A percentile compares a stretch with the other conserved stretches of the same genome.
Evolutionary conservation across 352 stramenopile genomes (phyloP).

Genomic region (Pythium guiyangense): DNA sequence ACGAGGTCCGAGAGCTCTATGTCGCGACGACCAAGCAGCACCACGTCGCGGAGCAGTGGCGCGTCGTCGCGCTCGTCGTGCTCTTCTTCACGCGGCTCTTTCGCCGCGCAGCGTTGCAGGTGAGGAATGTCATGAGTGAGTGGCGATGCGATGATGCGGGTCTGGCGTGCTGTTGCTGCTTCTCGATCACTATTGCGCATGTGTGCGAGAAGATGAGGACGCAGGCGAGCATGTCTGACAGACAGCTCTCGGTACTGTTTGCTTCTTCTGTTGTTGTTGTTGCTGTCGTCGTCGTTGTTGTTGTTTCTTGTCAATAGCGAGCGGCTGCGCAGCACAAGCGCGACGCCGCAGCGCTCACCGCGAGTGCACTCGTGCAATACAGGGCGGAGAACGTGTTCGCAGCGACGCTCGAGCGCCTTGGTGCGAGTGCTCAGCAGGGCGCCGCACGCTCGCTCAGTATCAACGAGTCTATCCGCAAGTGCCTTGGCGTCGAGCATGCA

Average conservation of each 20-base stretch:
- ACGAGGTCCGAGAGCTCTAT: slow-evolving; percentile 28
- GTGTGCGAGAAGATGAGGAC: not conserved
- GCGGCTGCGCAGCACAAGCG: no score
- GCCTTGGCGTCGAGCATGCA: not conserved
- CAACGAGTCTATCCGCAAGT: not conserved
- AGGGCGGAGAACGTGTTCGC: not conserved
- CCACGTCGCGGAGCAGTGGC: no score
- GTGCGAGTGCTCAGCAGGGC: not conserved
- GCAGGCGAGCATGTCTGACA: no score
- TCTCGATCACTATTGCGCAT: not conserved
- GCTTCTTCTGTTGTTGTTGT: no score
- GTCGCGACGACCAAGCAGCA: slow-evolving; percentile 14
- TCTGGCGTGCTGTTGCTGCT: not conserved
- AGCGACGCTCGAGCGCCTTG: not conserved
- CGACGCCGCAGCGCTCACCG: not conserved
- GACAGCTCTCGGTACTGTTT: no score
- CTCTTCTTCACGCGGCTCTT: slow-evolving; percentile 37
- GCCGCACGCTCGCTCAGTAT: not conserved
- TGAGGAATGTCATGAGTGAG: no score
- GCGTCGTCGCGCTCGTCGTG: slow-evolving; percentile 22
- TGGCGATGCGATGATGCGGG: no score
- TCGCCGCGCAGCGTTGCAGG: slow-evolving; percentile 22
- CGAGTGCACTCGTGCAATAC: not conserved
- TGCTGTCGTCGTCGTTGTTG: no score
- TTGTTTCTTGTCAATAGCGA: not conserved